Evolutionary conservation across 768 basidiomycete genomes (phyloP).

Genomic region (Pluteus cervinus): DNA sequence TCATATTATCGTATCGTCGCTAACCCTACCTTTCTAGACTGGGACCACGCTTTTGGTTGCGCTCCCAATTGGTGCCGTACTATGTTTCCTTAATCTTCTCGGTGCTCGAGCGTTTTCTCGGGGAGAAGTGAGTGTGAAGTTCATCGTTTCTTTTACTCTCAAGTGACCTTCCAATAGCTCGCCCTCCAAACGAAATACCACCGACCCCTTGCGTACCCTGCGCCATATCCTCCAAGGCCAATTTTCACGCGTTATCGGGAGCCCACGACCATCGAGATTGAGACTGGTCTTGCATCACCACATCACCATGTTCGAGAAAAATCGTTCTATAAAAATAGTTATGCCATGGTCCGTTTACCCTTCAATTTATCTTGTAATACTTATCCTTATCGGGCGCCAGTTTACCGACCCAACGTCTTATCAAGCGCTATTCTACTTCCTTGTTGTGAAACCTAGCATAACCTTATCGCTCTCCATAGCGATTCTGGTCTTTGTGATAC

Average conservation of each 20-base stretch:
- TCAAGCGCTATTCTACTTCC: constrained; percentile 83
- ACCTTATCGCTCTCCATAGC: constrained; percentile 58
- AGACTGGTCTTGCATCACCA: constrained; percentile 29
- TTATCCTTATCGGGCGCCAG: constrained; percentile 24
- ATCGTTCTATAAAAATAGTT: constrained; percentile 78
- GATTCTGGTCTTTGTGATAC: constrained; percentile 50
- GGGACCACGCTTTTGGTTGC: constrained; percentile 79
- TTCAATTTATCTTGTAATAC: not conserved
- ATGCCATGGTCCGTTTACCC: constrained; percentile 61
- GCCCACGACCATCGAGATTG: constrained; percentile 41
- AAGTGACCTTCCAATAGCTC: constrained; percentile 32
- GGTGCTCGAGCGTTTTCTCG: constrained; percentile 68
- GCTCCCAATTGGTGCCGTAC: constrained; percentile 67
- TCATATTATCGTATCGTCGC: constrained; percentile 1
- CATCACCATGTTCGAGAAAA: constrained; percentile 41
- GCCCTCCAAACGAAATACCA: constrained; percentile 68
- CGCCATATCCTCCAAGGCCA: constrained; percentile 62
- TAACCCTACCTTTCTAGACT: constrained; percentile 34
- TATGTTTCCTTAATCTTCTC: constrained; percentile 73
- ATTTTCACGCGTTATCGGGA: constrained; percentile 66
- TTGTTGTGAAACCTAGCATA: constrained; percentile 80
- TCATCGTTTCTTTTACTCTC: not conserved
- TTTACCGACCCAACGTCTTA: constrained; percentile 80
- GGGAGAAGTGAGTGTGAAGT: constrained; percentile 45
- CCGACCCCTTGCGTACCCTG: constrained; percentile 53